Base-by-base conservation (phyloP, 202 grass and related monocot species). In the Setaria viridis region DNA sequence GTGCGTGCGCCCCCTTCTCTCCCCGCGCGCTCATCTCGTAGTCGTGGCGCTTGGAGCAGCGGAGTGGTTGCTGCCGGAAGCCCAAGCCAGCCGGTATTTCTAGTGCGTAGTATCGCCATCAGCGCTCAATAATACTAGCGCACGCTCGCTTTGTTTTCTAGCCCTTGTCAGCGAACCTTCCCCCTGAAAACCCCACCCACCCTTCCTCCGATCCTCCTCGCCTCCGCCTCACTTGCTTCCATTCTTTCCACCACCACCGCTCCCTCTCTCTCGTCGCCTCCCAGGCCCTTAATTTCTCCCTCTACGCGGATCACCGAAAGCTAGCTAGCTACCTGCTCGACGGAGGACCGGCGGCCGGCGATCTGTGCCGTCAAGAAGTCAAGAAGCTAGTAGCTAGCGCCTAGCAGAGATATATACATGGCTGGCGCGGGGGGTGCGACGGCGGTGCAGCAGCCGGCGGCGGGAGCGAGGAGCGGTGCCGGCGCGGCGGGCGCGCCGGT, bases 101-200 rank as follows among this genome's bases (percentile, higher is more conserved):
- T 43, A 49, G 63, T 37, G 77, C 51, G 58, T 76, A 87, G 85
- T 78, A 88, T 91, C 89, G 82, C 89, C 89, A 82, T 88, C 85
- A 85, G 82, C 76, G 77, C 65, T 63, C 77, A 91, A 88, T 82
- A 88, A 82, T 72, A 77, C 77, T 55, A 17, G 51, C 42, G 71
- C 81, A 71, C 85, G 63, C 81, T 2, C 55, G 56, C 67, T 65
- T 91, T 91, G 89, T 91, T 91, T 62, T 20, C 4, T 88, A 91
- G 89, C 85, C 59, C 82, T 91, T 91, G 89, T 85, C 89, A 82
- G 55, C 85, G 89, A 91, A 91, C 89, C 89, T 88, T 80, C 47
- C 56, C 79, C 81, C 87, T 74, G 70, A 80, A 84, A 84, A 84
- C 54, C 85, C 54, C 85, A 85, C 85, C 85, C 81, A 77, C 89